These are phyloP conservation scores for Metarhizium anisopliae DNA, from an alignment of 2,329 filamentous ascomycete genomes.

Conservation along the genomic window DNA sequence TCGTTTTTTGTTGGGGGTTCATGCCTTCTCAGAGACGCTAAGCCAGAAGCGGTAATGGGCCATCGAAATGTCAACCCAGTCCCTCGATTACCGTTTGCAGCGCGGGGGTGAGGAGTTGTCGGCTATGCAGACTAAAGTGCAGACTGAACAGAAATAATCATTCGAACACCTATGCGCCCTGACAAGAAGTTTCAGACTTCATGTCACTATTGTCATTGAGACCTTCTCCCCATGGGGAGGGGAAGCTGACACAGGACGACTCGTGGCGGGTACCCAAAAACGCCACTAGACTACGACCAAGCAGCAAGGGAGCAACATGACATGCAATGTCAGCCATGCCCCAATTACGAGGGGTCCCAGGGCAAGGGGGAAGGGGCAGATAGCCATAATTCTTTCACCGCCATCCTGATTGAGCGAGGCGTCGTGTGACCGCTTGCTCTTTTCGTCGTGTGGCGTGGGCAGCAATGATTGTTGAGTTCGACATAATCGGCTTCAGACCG, in stretches of 20 bases:
- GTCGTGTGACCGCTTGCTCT: slow-evolving; percentile 3
- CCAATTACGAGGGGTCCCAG: background rate
- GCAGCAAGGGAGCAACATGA: no score
- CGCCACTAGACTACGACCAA: no score
- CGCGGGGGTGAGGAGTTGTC: background rate
- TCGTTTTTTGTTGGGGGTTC: slow-evolving; percentile 3
- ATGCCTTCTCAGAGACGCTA: background rate
- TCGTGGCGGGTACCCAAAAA: no score
- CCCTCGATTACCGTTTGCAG: background rate
- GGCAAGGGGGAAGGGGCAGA: background rate
- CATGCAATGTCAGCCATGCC: no score
- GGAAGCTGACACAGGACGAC: no score
- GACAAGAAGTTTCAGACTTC: no score
- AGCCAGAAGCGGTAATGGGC: background rate
- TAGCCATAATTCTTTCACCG: background rate
- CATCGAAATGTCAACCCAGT: background rate
- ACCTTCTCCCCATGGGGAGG: no score
- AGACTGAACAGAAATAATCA: no score
- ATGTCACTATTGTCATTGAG: no score
- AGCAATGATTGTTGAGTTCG: background rate
- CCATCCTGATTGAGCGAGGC: slow-evolving; percentile 1
- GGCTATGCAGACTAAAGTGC: no score
- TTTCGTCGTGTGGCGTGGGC: background rate
- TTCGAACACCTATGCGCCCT: no score
- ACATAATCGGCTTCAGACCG: background rate